These are phyloP conservation scores for Neocallimastix lanati DNA, from an alignment of 192 early-diverging fungal genomes.

Conservation along the genomic window DNA sequence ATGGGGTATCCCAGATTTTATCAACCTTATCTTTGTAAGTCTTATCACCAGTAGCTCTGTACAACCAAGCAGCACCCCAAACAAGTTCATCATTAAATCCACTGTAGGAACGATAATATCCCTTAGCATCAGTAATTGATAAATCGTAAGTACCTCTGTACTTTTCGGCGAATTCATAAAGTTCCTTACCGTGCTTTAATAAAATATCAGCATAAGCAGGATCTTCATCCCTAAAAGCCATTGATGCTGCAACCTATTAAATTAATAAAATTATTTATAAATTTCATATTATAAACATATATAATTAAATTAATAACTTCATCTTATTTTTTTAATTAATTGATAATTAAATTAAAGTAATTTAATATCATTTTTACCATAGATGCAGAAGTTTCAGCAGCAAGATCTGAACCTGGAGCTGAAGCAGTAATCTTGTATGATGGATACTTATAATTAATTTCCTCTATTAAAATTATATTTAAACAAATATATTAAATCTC, in stretches of 20 bases:
- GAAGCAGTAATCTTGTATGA: slow-evolving; percentile 23
- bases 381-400: slow-evolving; percentile 28
- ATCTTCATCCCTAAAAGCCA: slow-evolving; percentile 14
- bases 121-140: slow-evolving; percentile 11
- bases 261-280: too few relatives aligned
- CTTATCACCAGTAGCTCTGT: slow-evolving; percentile 19
- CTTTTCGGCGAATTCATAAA: slow-evolving; percentile 22
- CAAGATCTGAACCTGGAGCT: slow-evolving; percentile 31
- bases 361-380: too few relatives aligned
- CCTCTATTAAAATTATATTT: background rate
- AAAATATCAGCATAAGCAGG: slow-evolving; percentile 2
- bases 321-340: too few relatives aligned
- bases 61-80: slow-evolving; percentile 36
- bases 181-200: slow-evolving; percentile 13
- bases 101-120: slow-evolving; percentile 17
- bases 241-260: slow-evolving; percentile 14
- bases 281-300: too few relatives aligned
- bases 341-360: too few relatives aligned
- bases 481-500: too few relatives aligned
- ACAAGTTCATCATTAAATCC: slow-evolving; percentile 22
- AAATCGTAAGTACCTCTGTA: slow-evolving; percentile 20
- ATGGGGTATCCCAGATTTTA: slow-evolving; percentile 4
- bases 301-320: too few relatives aligned
- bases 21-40: slow-evolving; percentile 20
- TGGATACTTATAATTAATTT: slow-evolving; percentile 24